A percentile compares a stretch with the other conserved stretches of the same genome.
These are phyloP conservation scores for Sechiopsis laciniata DNA, from an alignment of 306 rosid species.

Conservation along the genomic window DNA sequence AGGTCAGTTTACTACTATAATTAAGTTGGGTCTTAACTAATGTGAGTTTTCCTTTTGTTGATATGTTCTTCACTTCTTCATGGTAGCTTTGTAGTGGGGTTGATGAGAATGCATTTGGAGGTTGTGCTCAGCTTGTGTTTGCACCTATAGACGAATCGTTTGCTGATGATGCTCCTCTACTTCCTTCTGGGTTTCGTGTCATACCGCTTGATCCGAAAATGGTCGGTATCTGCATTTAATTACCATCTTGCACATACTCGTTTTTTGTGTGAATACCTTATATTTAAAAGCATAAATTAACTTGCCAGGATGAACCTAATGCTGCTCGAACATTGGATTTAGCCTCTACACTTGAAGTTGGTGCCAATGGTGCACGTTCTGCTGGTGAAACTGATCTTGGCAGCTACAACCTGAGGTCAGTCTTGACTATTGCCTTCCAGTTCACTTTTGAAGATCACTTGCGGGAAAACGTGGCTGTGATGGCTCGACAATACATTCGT, in stretches of 20 bases:
- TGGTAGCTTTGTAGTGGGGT: conserved; percentile 86
- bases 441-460: conserved; percentile 79
- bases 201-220: conserved; percentile 86
- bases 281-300: neutral
- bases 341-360: conserved; percentile 88
- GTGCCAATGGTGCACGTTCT: conserved; percentile 51
- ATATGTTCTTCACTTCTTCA: neutral
- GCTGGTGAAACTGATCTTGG: conserved; percentile 48
- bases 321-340: conserved; percentile 72
- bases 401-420: conserved; percentile 71
- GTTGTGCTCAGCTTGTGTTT: conserved; percentile 94
- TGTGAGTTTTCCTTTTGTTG: neutral
- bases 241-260: neutral
- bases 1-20: conserved; percentile 36
- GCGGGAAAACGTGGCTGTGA: conserved; percentile 85
- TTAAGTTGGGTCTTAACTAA: neutral
- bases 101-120: conserved; percentile 78
- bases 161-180: conserved; percentile 86
- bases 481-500: conserved; percentile 98
- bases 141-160: conserved; percentile 96
- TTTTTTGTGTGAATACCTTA: neutral
- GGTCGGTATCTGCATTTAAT: conserved; percentile 29
- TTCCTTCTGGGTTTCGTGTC: conserved; percentile 93
- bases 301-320: conserved; percentile 53
- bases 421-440: conserved; percentile 90